Evolutionary conservation across 2,329 filamentous ascomycete genomes (phyloP).

Genomic region (Alternaria brassicae): DNA sequence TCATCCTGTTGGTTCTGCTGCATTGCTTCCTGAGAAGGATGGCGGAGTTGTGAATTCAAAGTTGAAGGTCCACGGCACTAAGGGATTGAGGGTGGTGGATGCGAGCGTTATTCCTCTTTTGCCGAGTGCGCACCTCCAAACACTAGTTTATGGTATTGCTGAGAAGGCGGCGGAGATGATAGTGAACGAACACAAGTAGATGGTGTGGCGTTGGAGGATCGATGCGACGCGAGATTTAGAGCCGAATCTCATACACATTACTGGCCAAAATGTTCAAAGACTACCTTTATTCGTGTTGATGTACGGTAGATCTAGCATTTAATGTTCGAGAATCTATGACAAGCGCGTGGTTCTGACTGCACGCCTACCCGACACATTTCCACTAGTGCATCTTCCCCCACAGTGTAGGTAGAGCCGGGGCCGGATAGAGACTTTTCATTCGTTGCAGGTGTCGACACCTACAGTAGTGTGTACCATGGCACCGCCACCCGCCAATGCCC

Average conservation of each 20-base stretch:
- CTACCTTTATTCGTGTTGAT: background rate
- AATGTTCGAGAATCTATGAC: background rate
- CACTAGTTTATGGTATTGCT: slow-evolving; percentile 40
- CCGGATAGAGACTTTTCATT: background rate
- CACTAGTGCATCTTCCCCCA: background rate
- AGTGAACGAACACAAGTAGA: slow-evolving; percentile 9
- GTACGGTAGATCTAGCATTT: background rate
- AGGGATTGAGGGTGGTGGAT: slow-evolving; percentile 37
- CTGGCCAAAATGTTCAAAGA: background rate
- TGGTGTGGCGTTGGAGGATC: background rate
- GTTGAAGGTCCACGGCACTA: slow-evolving; percentile 32
- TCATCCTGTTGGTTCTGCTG: slow-evolving; percentile 49
- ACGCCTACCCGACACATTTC: background rate
- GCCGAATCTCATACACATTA: background rate
- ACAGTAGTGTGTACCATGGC: background rate
- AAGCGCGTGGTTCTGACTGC: background rate
- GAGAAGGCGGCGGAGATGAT: slow-evolving; percentile 37
- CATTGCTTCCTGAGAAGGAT: slow-evolving; percentile 32
- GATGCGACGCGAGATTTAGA: background rate
- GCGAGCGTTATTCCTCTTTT: slow-evolving; percentile 39
- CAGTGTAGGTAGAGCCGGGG: background rate
- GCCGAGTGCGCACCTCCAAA: slow-evolving; percentile 37
- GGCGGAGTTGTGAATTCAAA: slow-evolving; percentile 34
- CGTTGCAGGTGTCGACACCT: background rate
- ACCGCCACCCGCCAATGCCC: background rate